Conservation (phyloP, 75 land plant species). For the Larix kaempferi region DNA sequence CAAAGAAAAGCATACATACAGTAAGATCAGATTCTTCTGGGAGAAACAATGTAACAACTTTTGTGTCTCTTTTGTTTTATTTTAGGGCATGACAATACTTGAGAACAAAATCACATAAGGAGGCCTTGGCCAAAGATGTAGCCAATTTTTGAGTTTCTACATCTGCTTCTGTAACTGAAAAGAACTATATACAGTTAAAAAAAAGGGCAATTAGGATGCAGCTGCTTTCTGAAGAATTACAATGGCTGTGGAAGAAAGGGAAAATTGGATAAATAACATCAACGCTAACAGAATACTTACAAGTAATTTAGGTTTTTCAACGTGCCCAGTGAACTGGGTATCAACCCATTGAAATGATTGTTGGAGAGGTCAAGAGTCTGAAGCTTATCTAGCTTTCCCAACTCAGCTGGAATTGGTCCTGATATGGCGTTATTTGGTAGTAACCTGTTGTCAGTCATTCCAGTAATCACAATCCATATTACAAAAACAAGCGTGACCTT, state of each 20-base stretch:
- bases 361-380: conserved; percentile 73
- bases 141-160: too few relatives aligned
- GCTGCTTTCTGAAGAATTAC: too few relatives aligned
- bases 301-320: conserved; percentile 55
- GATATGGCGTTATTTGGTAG: conserved; percentile 78
- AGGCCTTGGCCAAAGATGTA: too few relatives aligned
- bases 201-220: too few relatives aligned
- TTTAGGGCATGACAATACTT: too few relatives aligned
- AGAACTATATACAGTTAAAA: too few relatives aligned
- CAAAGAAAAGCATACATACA: background rate
- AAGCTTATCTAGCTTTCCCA: conserved; percentile 69
- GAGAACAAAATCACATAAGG: too few relatives aligned
- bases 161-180: too few relatives aligned
- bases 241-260: background rate
- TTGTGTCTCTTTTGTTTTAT: too few relatives aligned
- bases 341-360: conserved; percentile 53
- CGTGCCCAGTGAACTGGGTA: conserved; percentile 57
- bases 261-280: background rate
- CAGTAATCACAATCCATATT: background rate
- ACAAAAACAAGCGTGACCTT: background rate
- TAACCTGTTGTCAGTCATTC: conserved; percentile 39
- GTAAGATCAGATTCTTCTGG: too few relatives aligned
- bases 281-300: conserved; percentile 39
- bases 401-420: conserved; percentile 64
- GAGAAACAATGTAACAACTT: too few relatives aligned